These are phyloP conservation scores for Blepharisma stoltei DNA, from an alignment of 73 alveolate genomes.

Conservation along the genomic window DNA sequence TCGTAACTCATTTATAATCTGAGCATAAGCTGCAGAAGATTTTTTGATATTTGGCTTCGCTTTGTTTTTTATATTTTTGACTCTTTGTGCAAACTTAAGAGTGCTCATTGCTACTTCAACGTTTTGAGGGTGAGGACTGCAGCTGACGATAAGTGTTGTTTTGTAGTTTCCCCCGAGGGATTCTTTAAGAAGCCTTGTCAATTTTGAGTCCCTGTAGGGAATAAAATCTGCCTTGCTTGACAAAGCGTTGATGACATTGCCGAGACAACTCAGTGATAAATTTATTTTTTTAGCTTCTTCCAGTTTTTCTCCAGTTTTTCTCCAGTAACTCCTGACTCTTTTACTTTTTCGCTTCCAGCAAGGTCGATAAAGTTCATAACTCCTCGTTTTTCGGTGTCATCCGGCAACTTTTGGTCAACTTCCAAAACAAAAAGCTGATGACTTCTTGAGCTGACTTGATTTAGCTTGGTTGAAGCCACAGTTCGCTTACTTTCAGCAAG, in stretches of 20 bases:
- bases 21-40: slow-evolving; percentile 36
- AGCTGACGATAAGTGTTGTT: slow-evolving; percentile 75
- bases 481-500: slow-evolving; percentile 67
- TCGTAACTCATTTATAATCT: slow-evolving; percentile 7
- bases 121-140: slow-evolving; percentile 73
- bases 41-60: slow-evolving; percentile 51
- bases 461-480: slow-evolving; percentile 69
- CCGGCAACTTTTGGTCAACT: slow-evolving; percentile 41
- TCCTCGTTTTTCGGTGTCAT: slow-evolving; percentile 61
- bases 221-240: slow-evolving; percentile 69
- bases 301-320: too few species aligned
- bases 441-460: slow-evolving; percentile 59
- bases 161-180: slow-evolving; percentile 82
- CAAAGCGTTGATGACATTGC: slow-evolving; percentile 73
- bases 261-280: slow-evolving; percentile 76
- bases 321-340: slow-evolving; percentile 71
- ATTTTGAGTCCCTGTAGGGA: slow-evolving; percentile 83
- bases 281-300: slow-evolving; percentile 83
- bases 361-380: slow-evolving; percentile 76
- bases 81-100: slow-evolving; percentile 91
- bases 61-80: slow-evolving; percentile 61
- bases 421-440: slow-evolving; percentile 65
- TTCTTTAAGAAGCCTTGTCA: slow-evolving; percentile 78
- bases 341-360: slow-evolving; percentile 84
- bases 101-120: slow-evolving; percentile 82